Conservation (phyloP, 352 stramenopile species). For the Detonula confervacea region DNA sequence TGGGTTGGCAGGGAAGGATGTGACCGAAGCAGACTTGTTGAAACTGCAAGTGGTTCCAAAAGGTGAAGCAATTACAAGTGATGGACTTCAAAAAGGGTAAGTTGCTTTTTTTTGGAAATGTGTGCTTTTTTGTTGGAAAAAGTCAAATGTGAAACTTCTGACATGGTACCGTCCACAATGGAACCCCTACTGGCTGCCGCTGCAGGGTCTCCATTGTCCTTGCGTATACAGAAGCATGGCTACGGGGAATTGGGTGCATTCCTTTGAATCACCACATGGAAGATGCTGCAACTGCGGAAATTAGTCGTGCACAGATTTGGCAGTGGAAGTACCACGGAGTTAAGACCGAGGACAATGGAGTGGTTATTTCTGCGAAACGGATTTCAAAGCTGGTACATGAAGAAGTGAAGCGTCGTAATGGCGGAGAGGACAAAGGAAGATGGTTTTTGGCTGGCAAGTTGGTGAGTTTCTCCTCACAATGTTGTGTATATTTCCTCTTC, state of each 20-base stretch:
- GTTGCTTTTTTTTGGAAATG: neutral
- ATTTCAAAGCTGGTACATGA: slow-evolving; percentile 67
- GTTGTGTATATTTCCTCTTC: too few species aligned
- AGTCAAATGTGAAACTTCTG: too few species aligned
- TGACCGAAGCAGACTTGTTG: slow-evolving; percentile 76
- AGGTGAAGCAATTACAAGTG: slow-evolving; percentile 87
- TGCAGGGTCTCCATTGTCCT: slow-evolving; percentile 91
- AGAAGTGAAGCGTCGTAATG: slow-evolving; percentile 58
- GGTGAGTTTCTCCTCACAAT: too few species aligned
- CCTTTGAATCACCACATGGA: slow-evolving; percentile 95
- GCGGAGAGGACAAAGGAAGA: slow-evolving; percentile 60
- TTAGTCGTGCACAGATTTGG: slow-evolving; percentile 93
- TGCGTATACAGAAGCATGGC: slow-evolving; percentile 93
- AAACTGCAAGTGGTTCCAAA: slow-evolving; percentile 61
- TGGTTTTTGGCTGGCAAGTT: slow-evolving; percentile 81
- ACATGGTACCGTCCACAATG: too few species aligned
- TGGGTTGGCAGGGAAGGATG: slow-evolving; percentile 50
- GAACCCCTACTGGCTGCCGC: too few species aligned
- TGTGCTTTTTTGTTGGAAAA: too few species aligned
- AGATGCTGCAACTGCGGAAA: slow-evolving; percentile 93
- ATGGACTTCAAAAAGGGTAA: slow-evolving; percentile 88
- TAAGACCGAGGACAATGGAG: slow-evolving; percentile 71
- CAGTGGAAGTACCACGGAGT: slow-evolving; percentile 87
- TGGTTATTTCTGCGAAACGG: slow-evolving; percentile 62
- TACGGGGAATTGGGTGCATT: slow-evolving; percentile 92